Conservation (phyloP, 2,329 filamentous ascomycete species). For the Periconia sp. region DNA sequence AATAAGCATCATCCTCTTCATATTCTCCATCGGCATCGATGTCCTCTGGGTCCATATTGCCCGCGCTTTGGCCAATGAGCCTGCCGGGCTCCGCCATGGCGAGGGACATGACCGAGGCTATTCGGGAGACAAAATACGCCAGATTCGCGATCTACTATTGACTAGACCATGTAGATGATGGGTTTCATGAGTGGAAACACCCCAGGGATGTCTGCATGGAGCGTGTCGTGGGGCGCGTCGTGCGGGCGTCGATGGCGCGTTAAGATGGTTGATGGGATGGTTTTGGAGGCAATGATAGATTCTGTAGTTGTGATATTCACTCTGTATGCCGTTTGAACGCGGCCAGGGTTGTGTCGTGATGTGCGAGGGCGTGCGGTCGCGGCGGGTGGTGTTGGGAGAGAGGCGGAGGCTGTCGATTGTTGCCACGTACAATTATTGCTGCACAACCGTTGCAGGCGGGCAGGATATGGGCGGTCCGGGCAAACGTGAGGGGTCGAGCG, state of each 20-base stretch:
- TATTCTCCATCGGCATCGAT: constrained; percentile 44
- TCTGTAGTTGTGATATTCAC: constrained; percentile 4
- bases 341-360: constrained; percentile 11
- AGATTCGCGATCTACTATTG: constrained; percentile 26
- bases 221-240: constrained; percentile 27
- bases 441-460: constrained; percentile 14
- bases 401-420: constrained; percentile 22
- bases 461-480: constrained; percentile 36
- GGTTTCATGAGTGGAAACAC: constrained; percentile 23
- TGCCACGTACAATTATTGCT: constrained; percentile 26
- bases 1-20: constrained; percentile 41
- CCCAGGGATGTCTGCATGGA: constrained; percentile 29
- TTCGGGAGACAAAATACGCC: constrained; percentile 40
- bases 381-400: constrained; percentile 26
- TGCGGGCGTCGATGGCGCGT: constrained; percentile 27
- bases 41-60: constrained; percentile 36
- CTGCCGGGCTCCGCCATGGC: constrained; percentile 46
- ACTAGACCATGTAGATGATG: constrained; percentile 22
- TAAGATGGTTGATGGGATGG: constrained; percentile 11
- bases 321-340: background rate
- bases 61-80: constrained; percentile 38
- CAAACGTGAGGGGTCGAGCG: constrained; percentile 30
- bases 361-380: constrained; percentile 23
- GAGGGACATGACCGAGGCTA: constrained; percentile 45
- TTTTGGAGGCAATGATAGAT: constrained; percentile 9